Conservation (phyloP, 2,329 filamentous ascomycete species). For the Botrytis paeoniae region DNA sequence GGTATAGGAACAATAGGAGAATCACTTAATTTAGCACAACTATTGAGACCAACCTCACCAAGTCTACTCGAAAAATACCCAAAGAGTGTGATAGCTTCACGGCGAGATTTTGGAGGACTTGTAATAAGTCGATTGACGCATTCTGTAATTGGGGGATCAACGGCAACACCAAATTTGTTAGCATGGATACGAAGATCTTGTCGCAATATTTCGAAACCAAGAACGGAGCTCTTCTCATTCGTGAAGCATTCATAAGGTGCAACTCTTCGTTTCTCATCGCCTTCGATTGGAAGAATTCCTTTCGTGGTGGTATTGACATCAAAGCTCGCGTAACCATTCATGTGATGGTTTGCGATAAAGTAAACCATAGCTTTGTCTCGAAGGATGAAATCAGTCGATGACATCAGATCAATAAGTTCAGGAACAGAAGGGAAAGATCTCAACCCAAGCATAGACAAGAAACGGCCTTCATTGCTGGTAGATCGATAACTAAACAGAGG, state of each 20-base stretch:
- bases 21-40: conserved; percentile 58
- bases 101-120: conserved; percentile 65
- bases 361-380: conserved; percentile 74
- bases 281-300: conserved; percentile 71
- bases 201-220: conserved; percentile 78
- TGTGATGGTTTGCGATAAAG: conserved; percentile 75
- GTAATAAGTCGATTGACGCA: conserved; percentile 72
- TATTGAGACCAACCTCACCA: conserved; percentile 64
- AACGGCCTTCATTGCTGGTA: conserved; percentile 68
- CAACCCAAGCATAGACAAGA: conserved; percentile 71
- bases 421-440: conserved; percentile 66
- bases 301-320: conserved; percentile 54
- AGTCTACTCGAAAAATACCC: conserved; percentile 78
- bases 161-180: conserved; percentile 78
- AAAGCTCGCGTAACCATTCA: conserved; percentile 69
- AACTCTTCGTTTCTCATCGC: conserved; percentile 62
- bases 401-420: conserved; percentile 77
- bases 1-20: conserved; percentile 70
- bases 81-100: conserved; percentile 70
- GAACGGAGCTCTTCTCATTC: conserved; percentile 69
- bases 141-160: conserved; percentile 73
- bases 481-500: conserved; percentile 59
- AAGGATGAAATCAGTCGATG: conserved; percentile 54
- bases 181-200: conserved; percentile 77
- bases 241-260: conserved; percentile 76